Evolutionary conservation across 768 basidiomycete species (phyloP).

Genomic region (Hericium rajendrae): DNA sequence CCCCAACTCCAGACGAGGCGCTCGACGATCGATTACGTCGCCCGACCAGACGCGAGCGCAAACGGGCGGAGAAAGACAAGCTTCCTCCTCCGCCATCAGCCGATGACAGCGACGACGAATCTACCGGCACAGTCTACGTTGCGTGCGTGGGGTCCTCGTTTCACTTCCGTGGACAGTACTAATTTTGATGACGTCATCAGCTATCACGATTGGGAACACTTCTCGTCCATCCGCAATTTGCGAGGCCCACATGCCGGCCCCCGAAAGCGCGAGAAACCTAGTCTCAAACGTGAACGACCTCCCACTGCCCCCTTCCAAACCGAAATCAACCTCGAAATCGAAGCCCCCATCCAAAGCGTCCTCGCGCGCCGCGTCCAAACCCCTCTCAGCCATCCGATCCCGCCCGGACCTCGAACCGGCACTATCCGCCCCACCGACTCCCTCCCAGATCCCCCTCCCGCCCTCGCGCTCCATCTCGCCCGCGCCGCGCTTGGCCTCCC

Average conservation of each 20-base stretch:
- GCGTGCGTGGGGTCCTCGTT: conserved; percentile 49
- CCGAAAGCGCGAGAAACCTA: conserved; percentile 50
- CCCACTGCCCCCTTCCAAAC: conserved; percentile 20
- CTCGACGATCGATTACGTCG: conserved; percentile 36
- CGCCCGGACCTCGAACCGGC: conserved; percentile 1
- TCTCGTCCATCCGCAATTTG: conserved; percentile 85
- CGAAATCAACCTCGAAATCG: conserved; percentile 16
- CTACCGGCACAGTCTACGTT: conserved; percentile 48
- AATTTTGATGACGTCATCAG: conserved; percentile 26
- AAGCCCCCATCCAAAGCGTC: conserved; percentile 7
- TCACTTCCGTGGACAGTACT: conserved; percentile 7
- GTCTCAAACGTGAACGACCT: conserved; percentile 23
- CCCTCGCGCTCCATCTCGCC: conserved; percentile 28
- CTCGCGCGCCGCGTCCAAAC: conserved; percentile 11
- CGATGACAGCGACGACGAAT: conserved; percentile 17
- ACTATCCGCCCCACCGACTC: conserved; percentile 16
- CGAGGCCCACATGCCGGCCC: conserved; percentile 74
- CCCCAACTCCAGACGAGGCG: conserved; percentile 19
- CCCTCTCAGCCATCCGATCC: not conserved
- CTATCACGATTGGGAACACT: conserved; percentile 93
- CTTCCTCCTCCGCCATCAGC: conserved; percentile 8
- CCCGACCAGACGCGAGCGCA: conserved; percentile 31
- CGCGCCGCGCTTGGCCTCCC: conserved; percentile 18
- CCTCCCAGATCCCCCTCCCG: conserved; percentile 28
- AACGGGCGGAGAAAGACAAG: conserved; percentile 21